These are phyloP conservation scores for Volvox africanus DNA, from an alignment of 139 green algal species.

Conservation along the genomic window DNA sequence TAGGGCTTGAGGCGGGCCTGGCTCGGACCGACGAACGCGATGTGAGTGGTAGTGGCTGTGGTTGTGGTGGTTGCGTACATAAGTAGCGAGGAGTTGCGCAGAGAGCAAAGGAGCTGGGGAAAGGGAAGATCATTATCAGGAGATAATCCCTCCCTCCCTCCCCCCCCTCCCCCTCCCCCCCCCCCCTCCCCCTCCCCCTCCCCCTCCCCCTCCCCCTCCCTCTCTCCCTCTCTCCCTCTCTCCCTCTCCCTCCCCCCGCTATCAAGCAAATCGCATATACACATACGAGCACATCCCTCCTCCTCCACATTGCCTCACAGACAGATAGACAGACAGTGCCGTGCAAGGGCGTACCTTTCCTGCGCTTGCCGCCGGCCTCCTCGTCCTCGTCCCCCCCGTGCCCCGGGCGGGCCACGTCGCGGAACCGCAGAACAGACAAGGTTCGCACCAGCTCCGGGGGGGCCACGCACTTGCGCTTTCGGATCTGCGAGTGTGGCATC, in stretches of 20 bases:
- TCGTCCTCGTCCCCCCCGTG: slow-evolving; percentile 25
- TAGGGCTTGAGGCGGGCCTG: no score
- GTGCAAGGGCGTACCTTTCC: neutral
- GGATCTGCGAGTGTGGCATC: neutral
- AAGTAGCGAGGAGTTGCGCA: no score
- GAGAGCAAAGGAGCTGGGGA: no score
- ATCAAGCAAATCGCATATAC: neutral
- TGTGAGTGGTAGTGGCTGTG: no score
- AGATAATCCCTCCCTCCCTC: no score
- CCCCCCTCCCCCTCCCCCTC: no score
- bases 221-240: no score
- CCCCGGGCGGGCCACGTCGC: slow-evolving; percentile 48
- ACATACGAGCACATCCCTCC: neutral
- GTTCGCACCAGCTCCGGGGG: slow-evolving; percentile 65
- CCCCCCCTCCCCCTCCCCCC: no score
- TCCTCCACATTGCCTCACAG: neutral
- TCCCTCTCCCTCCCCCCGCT: neutral
- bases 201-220: no score
- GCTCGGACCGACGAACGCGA: no score
- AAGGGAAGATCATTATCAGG: no score
- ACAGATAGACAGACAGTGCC: neutral
- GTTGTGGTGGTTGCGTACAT: no score
- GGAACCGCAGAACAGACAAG: slow-evolving; percentile 72
- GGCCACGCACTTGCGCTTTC: slow-evolving; percentile 53
- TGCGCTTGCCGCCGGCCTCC: neutral